Conservation (phyloP, 805 yeast genomes). For the Blastobotrys attinorum region DNA sequence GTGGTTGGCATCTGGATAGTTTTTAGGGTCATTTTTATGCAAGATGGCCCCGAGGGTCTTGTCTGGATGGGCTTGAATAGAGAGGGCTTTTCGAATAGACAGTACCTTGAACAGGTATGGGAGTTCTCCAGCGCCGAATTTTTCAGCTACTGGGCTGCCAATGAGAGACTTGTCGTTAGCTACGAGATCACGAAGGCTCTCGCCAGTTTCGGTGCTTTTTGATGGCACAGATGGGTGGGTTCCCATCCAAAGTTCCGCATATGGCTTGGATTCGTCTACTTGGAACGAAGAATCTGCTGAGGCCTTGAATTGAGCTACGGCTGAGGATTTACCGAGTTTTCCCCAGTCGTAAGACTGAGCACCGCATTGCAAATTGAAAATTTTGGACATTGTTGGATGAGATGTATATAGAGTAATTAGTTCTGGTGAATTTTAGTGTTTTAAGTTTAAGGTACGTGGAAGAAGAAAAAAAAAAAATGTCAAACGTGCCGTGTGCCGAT, state of each 20-base stretch:
- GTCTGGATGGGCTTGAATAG: slow-evolving; percentile 98
- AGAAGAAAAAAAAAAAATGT: no score
- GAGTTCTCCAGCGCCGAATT: slow-evolving; percentile 68
- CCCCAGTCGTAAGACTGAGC: slow-evolving; percentile 85
- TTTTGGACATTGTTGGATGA: neutral
- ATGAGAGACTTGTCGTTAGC: slow-evolving; percentile 50
- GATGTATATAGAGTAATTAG: no score
- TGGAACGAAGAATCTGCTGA: slow-evolving; percentile 52
- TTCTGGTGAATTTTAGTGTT: no score
- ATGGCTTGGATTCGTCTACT: slow-evolving; percentile 72
- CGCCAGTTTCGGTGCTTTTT: slow-evolving; percentile 43
- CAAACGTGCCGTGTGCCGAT: no score
- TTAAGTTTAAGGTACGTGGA: no score
- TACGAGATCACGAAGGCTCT: slow-evolving; percentile 61
- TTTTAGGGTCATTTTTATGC: slow-evolving; percentile 76
- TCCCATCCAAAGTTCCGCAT: slow-evolving; percentile 99
- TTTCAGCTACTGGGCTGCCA: slow-evolving; percentile 48
- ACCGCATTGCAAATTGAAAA: slow-evolving; percentile 30
- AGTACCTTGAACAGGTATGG: slow-evolving; percentile 93
- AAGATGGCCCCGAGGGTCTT: slow-evolving; percentile 70
- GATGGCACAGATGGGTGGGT: slow-evolving; percentile 93
- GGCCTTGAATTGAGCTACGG: slow-evolving; percentile 84
- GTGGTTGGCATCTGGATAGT: slow-evolving; percentile 97
- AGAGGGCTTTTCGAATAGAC: slow-evolving; percentile 84
- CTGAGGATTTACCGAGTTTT: slow-evolving; percentile 72